These are phyloP conservation scores for Rhynchospora breviuscula DNA, from an alignment of 176 grass and related monocot species.

Conservation along the genomic window DNA sequence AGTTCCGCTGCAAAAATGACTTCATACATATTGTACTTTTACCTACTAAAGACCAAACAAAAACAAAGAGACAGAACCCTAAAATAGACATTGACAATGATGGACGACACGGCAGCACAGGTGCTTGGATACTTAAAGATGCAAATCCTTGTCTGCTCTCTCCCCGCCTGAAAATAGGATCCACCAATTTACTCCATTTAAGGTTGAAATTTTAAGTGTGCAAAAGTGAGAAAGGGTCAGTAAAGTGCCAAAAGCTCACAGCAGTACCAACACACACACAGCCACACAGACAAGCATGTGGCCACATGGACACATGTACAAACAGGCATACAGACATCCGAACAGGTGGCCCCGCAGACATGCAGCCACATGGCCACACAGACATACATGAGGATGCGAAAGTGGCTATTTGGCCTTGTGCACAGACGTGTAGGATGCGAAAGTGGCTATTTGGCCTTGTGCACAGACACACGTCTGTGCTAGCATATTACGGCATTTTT, in stretches of 20 bases:
- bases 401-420: too few species aligned
- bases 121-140: slow-evolving; percentile 29
- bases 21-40: neutral
- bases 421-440: too few species aligned
- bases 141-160: slow-evolving; percentile 21
- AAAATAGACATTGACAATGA: slow-evolving; percentile 8
- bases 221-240: neutral
- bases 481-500: neutral
- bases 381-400: too few species aligned
- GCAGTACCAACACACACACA: neutral
- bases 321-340: too few species aligned
- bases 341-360: too few species aligned
- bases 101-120: neutral
- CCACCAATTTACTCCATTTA: neutral
- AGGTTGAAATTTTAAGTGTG: neutral
- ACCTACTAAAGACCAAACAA: slow-evolving; percentile 14
- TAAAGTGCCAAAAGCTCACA: neutral
- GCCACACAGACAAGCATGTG: too few species aligned
- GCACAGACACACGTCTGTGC: too few species aligned
- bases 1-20: neutral
- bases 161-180: slow-evolving; percentile 23
- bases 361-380: too few species aligned
- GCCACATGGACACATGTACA: too few species aligned
- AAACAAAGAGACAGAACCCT: slow-evolving; percentile 20
- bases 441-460: too few species aligned